Base-by-base conservation (phyloP, 1,284 basidiomycete genomes). In the Rhodotorula sp. region DNA sequence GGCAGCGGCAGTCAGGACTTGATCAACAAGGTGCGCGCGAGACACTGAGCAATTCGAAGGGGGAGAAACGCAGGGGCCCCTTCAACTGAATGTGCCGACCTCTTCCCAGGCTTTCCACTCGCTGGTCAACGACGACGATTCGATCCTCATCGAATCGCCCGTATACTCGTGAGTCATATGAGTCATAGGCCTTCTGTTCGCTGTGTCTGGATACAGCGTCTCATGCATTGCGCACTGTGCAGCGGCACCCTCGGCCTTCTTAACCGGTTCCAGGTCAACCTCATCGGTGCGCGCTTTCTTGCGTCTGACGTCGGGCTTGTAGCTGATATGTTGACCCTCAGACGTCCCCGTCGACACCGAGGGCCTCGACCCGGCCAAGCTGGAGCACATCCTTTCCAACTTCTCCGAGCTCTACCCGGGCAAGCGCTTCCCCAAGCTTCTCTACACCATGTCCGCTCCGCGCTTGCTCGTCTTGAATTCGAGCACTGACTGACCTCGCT, bases 1-100 rank as follows among this genome's bases (percentile, higher is more conserved):
- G 93, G 93, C 0, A 85, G 85, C 57, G 95, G 94, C 10, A 91
- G 90, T 52, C 74, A 96, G 82, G 93, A 97, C 83, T 80, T 95
- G 70, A 87, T 97, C 67, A 90, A 86, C 82, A 96, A 96, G 86
- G 91, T 89, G 68, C 52, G 82, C 71, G 23, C 34, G 34, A 34
- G 34, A 34, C 34, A 34, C 34, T 34, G 34, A 34, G 34, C 34
- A 5, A 34, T 34, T 34, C 34, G 34, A 34, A 34, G 34, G 34
- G 34, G 34, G 34, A 34, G 34, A 34, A 5, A 34, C 34, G 5
- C 34, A 34, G 34, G 34, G 34, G 34, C 34, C 2, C 34, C 34
- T 34, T 34, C 57, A 2, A 3, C 19, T 7, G 2, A 3, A 9
- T 14, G 27, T 49, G 27, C 34, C 27, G 13, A 7, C 19, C 10